Percentiles rank a stretch among this genome's conserved stretches.
Conservation (phyloP, 1,284 basidiomycete genomes). For the Limonomyces culmigenus region DNA sequence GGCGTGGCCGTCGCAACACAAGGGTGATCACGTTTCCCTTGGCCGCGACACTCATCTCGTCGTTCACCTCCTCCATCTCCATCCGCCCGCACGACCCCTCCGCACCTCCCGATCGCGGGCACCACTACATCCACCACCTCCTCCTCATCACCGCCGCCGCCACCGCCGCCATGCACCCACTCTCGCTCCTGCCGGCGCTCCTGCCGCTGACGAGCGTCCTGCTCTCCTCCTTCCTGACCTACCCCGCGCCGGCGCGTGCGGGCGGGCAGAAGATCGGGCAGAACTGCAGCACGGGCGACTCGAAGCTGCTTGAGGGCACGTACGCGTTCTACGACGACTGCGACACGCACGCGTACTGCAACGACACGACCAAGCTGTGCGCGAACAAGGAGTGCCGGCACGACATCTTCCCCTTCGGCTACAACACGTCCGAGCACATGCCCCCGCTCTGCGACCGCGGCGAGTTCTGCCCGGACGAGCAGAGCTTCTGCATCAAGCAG, state of each 20-base stretch:
- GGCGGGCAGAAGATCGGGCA: slow-evolving; percentile 19
- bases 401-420: slow-evolving; percentile 67
- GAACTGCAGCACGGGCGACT: slow-evolving; percentile 35
- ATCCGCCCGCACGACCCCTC: no score
- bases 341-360: slow-evolving; percentile 53
- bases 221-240: neutral
- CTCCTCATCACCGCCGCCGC: neutral
- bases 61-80: no score
- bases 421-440: slow-evolving; percentile 23
- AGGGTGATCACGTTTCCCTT: no score
- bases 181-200: neutral
- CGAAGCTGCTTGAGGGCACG: slow-evolving; percentile 54
- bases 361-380: slow-evolving; percentile 37
- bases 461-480: slow-evolving; percentile 76
- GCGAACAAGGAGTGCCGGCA: slow-evolving; percentile 49
- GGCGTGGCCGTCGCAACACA: no score
- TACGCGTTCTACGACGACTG: slow-evolving; percentile 69
- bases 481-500: slow-evolving; percentile 46
- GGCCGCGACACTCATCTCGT: no score
- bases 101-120: no score
- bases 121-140: no score
- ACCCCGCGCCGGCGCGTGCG: neutral
- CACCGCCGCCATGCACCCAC: neutral
- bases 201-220: slow-evolving; percentile 2
- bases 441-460: slow-evolving; percentile 46